Percentiles rank a stretch among this genome's conserved stretches.
These are phyloP conservation scores for Arabidopsis lyrata DNA, from an alignment of 441 rosid species.

Conservation along the genomic window DNA sequence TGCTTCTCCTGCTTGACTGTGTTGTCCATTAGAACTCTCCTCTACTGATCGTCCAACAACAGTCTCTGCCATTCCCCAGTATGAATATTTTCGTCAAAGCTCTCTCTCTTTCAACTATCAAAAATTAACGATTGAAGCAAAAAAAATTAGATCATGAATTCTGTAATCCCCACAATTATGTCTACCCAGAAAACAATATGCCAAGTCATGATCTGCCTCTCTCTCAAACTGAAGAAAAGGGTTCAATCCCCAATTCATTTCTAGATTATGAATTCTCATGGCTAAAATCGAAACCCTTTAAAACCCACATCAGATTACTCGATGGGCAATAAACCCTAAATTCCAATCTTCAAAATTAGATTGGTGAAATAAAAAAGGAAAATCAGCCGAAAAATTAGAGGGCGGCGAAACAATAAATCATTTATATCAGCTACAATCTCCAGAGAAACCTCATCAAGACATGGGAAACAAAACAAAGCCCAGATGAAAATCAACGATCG, in stretches of 20 bases:
- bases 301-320: constrained; percentile 25
- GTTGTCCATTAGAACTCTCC: constrained; percentile 64
- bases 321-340: constrained; percentile 12
- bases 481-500: constrained; percentile 39
- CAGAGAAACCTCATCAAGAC: not conserved
- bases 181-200: not conserved
- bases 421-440: constrained; percentile 16
- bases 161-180: not conserved
- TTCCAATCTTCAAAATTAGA: not conserved
- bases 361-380: not conserved
- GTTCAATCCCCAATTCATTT: constrained; percentile 16
- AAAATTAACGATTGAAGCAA: not conserved
- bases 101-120: constrained; percentile 26
- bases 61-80: constrained; percentile 70
- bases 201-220: not conserved
- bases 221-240: not conserved
- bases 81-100: constrained; percentile 1
- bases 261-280: not conserved
- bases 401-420: not conserved
- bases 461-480: constrained; percentile 23
- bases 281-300: constrained; percentile 19
- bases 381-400: constrained; percentile 8
- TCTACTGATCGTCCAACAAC: constrained; percentile 65
- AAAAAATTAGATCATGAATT: not conserved
- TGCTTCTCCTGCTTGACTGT: constrained; percentile 76